Evolutionary conservation across 208 protist species (phyloP).

Genomic region (Trichomonas gallinae): DNA sequence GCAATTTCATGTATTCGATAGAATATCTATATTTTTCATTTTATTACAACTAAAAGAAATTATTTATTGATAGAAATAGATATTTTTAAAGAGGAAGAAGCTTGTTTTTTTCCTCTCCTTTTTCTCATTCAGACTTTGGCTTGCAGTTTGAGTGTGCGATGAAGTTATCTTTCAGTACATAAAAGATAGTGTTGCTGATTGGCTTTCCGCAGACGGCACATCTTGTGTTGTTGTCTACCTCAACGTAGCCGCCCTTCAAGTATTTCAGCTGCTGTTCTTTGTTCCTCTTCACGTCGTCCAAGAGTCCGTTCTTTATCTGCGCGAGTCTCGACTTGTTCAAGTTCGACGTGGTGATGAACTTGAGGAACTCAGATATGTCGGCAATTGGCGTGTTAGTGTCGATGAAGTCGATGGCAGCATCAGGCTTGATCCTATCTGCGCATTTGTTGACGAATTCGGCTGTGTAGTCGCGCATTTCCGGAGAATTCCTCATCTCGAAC

Average conservation of each 20-base stretch:
- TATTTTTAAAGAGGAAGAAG: too few species aligned
- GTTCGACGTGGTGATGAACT: background rate
- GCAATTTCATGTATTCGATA: too few species aligned
- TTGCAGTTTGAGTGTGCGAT: background rate
- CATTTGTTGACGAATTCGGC: background rate
- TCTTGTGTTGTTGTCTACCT: background rate
- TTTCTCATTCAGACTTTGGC: background rate
- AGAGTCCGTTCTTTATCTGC: background rate
- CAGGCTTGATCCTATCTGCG: background rate
- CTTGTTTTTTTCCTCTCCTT: background rate
- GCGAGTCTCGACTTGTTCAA: background rate
- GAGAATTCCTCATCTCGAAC: background rate
- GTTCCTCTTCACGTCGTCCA: background rate
- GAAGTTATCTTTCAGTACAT: background rate
- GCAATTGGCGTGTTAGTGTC: background rate
- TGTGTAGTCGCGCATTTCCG: background rate
- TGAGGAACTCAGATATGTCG: background rate
- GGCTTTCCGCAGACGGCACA: background rate
- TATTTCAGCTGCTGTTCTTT: background rate
- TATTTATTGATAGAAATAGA: too few species aligned
- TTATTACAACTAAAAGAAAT: too few species aligned
- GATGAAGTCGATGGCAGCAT: background rate
- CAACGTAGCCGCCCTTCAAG: background rate
- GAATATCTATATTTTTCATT: too few species aligned
- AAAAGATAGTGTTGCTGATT: background rate